A percentile compares a stretch with the other conserved stretches of the same genome.
Evolutionary conservation across 345 rosid genomes (phyloP).

Genomic region (Acer negundo): DNA sequence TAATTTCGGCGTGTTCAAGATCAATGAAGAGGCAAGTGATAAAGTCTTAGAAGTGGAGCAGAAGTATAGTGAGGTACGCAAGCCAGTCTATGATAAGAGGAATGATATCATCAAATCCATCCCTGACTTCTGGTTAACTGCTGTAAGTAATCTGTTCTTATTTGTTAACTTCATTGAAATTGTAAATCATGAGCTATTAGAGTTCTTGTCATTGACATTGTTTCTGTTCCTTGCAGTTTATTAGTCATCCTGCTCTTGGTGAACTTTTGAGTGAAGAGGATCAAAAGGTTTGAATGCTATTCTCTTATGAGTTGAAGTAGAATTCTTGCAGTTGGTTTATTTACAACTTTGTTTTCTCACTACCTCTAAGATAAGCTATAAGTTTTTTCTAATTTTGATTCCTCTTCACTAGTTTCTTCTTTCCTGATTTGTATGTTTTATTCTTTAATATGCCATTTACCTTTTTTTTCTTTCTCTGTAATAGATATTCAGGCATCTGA

Average conservation of each 20-base stretch:
- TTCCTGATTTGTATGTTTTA: neutral
- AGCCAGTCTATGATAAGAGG: constrained; percentile 84
- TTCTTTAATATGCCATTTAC: neutral
- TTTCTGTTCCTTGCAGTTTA: constrained; percentile 48
- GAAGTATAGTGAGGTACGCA: constrained; percentile 79
- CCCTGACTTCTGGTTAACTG: constrained; percentile 94
- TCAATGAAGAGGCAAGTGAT: constrained; percentile 92
- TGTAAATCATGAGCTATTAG: neutral
- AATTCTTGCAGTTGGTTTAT: constrained; percentile 5
- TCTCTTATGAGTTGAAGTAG: neutral
- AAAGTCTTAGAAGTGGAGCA: constrained; percentile 92
- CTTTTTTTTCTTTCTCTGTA: neutral
- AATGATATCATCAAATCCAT: constrained; percentile 70
- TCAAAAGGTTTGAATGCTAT: constrained; percentile 64
- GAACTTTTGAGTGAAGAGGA: constrained; percentile 83
- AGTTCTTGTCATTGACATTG: neutral
- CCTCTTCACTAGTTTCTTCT: neutral
- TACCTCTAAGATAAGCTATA: neutral
- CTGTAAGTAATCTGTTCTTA: constrained; percentile 52
- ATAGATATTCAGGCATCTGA: constrained; percentile 74
- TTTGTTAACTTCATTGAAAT: neutral
- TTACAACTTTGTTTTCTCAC: neutral
- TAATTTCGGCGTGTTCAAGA: constrained; percentile 37
- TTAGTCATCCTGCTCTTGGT: constrained; percentile 89
- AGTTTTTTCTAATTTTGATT: neutral